phyloP scores from a whole-genome alignment of 495 filamentous ascomycete genomes.

The Penicillium macrosclerotiorum region DNA sequence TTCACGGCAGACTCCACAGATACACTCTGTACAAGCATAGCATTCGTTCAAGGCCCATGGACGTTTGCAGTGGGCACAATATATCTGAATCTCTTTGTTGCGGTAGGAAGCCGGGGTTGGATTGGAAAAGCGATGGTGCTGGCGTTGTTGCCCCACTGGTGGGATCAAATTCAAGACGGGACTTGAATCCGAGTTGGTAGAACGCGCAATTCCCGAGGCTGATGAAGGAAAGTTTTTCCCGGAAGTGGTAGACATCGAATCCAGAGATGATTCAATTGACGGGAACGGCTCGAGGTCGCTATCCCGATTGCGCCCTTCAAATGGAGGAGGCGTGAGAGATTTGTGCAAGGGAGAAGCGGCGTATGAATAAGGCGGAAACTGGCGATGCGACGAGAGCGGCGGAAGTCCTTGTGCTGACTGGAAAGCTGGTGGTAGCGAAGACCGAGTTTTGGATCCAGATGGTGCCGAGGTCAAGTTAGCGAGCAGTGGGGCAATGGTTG shows the following conservation, averaged over 20 bases:
- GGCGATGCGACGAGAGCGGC: slow-evolving; percentile 44
- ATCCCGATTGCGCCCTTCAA: slow-evolving; percentile 52
- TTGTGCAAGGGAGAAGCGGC: slow-evolving; percentile 84
- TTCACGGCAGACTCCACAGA: slow-evolving; percentile 82
- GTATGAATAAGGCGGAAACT: slow-evolving; percentile 66
- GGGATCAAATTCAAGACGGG: slow-evolving; percentile 44
- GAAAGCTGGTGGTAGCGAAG: slow-evolving; percentile 72
- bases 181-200: slow-evolving; percentile 49
- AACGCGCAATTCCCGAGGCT: slow-evolving; percentile 44
- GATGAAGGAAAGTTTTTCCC: slow-evolving; percentile 67
- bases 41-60: slow-evolving; percentile 72
- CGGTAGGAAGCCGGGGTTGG: slow-evolving; percentile 44
- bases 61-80: slow-evolving; percentile 79
- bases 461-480: slow-evolving; percentile 43
- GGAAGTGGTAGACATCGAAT: slow-evolving; percentile 50
- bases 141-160: slow-evolving; percentile 41
- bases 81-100: slow-evolving; percentile 70
- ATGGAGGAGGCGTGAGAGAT: slow-evolving; percentile 77
- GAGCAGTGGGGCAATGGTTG: slow-evolving; percentile 48
- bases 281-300: slow-evolving; percentile 75
- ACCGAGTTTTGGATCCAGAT: slow-evolving; percentile 54
- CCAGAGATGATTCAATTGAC: slow-evolving; percentile 72
- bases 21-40: slow-evolving; percentile 92
- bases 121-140: slow-evolving; percentile 49
- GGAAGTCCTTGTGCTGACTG: slow-evolving; percentile 33